Percentiles rank a stretch among this genome's conserved stretches.
phyloP scores from a whole-genome alignment of 2,329 filamentous ascomycete genomes.

The Geoglossum cookeanum region DNA sequence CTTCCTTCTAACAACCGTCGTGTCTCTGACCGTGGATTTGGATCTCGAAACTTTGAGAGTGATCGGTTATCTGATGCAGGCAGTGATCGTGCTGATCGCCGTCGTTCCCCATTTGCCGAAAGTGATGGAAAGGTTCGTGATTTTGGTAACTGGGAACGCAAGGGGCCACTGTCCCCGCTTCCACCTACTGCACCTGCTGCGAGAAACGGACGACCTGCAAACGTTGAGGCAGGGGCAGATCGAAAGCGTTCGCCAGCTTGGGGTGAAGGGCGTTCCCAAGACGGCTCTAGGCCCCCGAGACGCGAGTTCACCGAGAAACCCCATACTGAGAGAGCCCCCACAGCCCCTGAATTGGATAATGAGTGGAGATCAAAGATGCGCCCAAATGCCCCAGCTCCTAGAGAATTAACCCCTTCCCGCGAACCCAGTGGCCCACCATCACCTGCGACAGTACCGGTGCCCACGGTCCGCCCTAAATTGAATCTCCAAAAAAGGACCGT shows the following conservation, averaged over 20 bases:
- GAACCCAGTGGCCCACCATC: slow-evolving; percentile 60
- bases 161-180: slow-evolving; percentile 68
- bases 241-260: slow-evolving; percentile 46
- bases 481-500: slow-evolving; percentile 86
- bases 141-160: slow-evolving; percentile 85
- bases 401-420: slow-evolving; percentile 46
- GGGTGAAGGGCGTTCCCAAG: slow-evolving; percentile 50
- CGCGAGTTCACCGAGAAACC: slow-evolving; percentile 57
- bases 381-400: slow-evolving; percentile 40
- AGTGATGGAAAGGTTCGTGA: slow-evolving; percentile 61
- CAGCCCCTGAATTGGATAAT: slow-evolving; percentile 79
- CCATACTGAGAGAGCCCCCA: slow-evolving; percentile 49
- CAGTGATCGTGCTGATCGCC: slow-evolving; percentile 44
- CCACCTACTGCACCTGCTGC: slow-evolving; percentile 20
- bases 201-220: slow-evolving; percentile 37
- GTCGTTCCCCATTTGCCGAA: slow-evolving; percentile 48
- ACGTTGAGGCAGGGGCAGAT: slow-evolving; percentile 39
- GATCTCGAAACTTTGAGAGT: slow-evolving; percentile 32
- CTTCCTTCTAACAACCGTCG: slow-evolving; percentile 36
- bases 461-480: slow-evolving; percentile 54
- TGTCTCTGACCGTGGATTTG: slow-evolving; percentile 26
- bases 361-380: slow-evolving; percentile 87
- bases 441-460: slow-evolving; percentile 43
- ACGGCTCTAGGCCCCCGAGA: slow-evolving; percentile 61
- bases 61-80: slow-evolving; percentile 26